Evolutionary conservation across 495 filamentous ascomycete genomes (phyloP).

Genomic region (Tuber melanosporum): DNA sequence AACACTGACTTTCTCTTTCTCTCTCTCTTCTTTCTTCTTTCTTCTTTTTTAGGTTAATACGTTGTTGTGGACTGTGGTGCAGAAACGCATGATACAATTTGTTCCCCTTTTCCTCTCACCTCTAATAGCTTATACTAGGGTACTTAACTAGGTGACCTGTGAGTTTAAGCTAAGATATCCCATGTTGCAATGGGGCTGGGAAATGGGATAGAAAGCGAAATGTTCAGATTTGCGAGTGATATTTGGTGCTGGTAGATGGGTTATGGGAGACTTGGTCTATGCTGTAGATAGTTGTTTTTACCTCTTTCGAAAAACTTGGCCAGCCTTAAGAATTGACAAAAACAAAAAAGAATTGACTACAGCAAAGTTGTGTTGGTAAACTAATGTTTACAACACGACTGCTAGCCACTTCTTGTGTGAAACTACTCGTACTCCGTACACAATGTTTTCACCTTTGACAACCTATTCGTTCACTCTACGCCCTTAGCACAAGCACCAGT

Average conservation of each 20-base stretch:
- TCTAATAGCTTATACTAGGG: neutral
- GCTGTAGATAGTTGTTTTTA: neutral
- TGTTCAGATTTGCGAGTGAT: neutral
- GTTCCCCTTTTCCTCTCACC: neutral
- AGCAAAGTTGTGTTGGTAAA: neutral
- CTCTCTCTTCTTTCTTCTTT: neutral
- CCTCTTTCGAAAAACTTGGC: no score
- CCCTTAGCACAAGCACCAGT: neutral
- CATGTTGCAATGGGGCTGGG: neutral
- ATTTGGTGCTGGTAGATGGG: neutral
- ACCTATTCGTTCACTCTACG: neutral
- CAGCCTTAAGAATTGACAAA: neutral
- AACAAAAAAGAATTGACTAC: neutral
- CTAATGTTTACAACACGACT: neutral
- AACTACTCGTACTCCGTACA: neutral
- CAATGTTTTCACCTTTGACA: neutral
- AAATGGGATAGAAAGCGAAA: neutral
- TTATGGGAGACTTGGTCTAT: neutral
- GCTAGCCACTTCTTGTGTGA: neutral
- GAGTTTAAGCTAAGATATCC: neutral
- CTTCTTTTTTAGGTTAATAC: neutral
- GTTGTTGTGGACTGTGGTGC: neutral
- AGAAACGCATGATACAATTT: neutral
- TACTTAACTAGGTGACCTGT: neutral
- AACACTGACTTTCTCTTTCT: neutral